Evolutionary conservation across 176 grass and related monocot species (phyloP).

Genomic region (Oryza meyeriana): DNA sequence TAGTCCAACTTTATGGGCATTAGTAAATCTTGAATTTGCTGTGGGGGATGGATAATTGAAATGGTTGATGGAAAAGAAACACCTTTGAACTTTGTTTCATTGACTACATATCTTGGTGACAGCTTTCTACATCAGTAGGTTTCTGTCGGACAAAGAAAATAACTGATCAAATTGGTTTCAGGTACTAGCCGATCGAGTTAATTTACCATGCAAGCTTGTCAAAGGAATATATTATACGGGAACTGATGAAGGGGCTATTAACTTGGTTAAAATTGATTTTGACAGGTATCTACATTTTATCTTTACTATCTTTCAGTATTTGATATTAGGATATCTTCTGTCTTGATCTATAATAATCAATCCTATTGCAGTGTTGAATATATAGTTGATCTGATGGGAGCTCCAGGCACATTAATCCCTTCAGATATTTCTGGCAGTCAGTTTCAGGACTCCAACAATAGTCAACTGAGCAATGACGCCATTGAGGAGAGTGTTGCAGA

Average conservation of each 20-base stretch:
- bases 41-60: background rate
- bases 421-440: slow-evolving; percentile 72
- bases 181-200: slow-evolving; percentile 91
- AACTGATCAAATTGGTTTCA: slow-evolving; percentile 48
- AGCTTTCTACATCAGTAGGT: background rate
- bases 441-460: slow-evolving; percentile 73
- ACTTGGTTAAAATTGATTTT: slow-evolving; percentile 94
- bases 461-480: slow-evolving; percentile 51
- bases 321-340: slow-evolving; percentile 14
- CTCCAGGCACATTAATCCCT: slow-evolving; percentile 94
- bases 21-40: background rate
- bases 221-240: slow-evolving; percentile 93
- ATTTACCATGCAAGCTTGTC: slow-evolving; percentile 93
- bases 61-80: background rate
- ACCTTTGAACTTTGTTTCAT: background rate
- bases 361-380: slow-evolving; percentile 67
- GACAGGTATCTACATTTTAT: slow-evolving; percentile 51
- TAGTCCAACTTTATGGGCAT: background rate
- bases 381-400: slow-evolving; percentile 97
- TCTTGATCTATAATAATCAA: slow-evolving; percentile 8
- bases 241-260: slow-evolving; percentile 95
- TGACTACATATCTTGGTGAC: background rate
- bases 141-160: background rate
- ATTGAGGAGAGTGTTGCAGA: slow-evolving; percentile 75
- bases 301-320: slow-evolving; percentile 24